Evolutionary conservation across 1,139 yeast species (phyloP), one percentile per base, ranked within the genome.

Genomic region (Debaryomycetaceae sp.): DNA sequence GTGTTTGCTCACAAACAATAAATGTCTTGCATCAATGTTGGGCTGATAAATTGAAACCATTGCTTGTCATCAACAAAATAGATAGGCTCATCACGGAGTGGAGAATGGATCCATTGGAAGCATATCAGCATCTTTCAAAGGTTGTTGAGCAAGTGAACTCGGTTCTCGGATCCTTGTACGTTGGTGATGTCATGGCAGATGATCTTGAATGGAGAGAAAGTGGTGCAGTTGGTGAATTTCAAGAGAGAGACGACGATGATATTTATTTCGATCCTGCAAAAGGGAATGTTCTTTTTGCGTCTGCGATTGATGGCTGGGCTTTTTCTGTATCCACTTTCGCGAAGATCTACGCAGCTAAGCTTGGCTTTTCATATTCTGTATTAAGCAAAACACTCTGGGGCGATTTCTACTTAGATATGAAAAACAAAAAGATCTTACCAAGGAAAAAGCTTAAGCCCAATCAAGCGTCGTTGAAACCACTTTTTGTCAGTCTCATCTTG

Each of bases 281-380:
- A 57, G 90, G 91, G 61, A 95, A 95, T 60, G 98, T 95, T 6
- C 83, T 95, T 1, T 93, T 95, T 69, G 91, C 97, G 0, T 85
- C 96, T 37, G 99, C 99, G 0, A 74, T 87, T 23, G 99, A 93
- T 65, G 98, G 98, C 5, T 95, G 99, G 99, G 99, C 98, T 0
- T 95, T 95, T 64, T 87, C 90, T 42, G 74, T 95, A 36, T 81
- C 87, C 47, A 96, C 95, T 48, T 87, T 93, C 66, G 88, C 97
- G 5, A 83, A 87, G 47, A 82, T 95, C 36, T 89, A 89, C 59
- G 95, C 86, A 66, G 80, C 82, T 36, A 90, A 89, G 57, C 70
- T 93, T 34, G 97, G 97, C 0, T 86, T 93, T 54, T 87, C 89
- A 50, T 83, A 90, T 49, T 79, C 80, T 33, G 89, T 82, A 45